Percentiles rank a stretch among this genome's conserved stretches.
Evolutionary conservation across 441 rosid species (phyloP).

Genomic region (Brassica hybrid): DNA sequence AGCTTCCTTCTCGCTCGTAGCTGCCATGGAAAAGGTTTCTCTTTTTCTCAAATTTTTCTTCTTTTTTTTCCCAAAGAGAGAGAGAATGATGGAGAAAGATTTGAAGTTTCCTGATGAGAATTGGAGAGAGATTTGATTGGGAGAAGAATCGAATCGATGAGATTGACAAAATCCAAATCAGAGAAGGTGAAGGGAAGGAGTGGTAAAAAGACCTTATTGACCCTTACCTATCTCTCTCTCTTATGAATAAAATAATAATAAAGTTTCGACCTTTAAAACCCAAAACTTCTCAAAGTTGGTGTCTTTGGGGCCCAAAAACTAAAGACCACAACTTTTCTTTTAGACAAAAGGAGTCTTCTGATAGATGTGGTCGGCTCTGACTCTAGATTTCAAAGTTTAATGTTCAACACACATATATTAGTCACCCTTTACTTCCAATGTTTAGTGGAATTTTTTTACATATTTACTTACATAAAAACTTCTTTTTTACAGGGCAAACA

Average conservation of each 20-base stretch:
- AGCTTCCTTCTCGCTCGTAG: constrained; percentile 57
- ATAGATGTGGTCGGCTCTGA: constrained; percentile 30
- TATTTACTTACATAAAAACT: neutral
- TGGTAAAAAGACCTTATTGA: constrained; percentile 26
- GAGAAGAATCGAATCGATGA: constrained; percentile 9
- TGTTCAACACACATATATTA: neutral
- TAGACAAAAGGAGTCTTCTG: neutral
- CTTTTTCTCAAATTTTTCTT: no score
- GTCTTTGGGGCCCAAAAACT: constrained; percentile 6
- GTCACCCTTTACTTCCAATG: neutral
- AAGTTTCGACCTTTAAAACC: constrained; percentile 6
- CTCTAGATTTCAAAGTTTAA: no score
- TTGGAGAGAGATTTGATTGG: constrained; percentile 23
- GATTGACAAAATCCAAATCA: constrained; percentile 33
- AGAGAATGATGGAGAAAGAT: neutral
- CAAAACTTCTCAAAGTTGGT: constrained; percentile 15
- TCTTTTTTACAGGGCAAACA: neutral
- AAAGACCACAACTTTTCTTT: constrained; percentile 18
- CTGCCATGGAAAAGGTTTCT: constrained; percentile 33
- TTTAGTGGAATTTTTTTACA: neutral
- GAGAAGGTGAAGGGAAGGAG: constrained; percentile 23
- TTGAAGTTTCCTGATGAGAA: constrained; percentile 23
- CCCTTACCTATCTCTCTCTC: constrained; percentile 26
- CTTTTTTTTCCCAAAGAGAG: no score
- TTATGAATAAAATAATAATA: neutral